Percentiles rank a stretch among this genome's conserved stretches.
Evolutionary conservation across 805 yeast genomes (phyloP).

Genomic region (Geotrichum ghanense): DNA sequence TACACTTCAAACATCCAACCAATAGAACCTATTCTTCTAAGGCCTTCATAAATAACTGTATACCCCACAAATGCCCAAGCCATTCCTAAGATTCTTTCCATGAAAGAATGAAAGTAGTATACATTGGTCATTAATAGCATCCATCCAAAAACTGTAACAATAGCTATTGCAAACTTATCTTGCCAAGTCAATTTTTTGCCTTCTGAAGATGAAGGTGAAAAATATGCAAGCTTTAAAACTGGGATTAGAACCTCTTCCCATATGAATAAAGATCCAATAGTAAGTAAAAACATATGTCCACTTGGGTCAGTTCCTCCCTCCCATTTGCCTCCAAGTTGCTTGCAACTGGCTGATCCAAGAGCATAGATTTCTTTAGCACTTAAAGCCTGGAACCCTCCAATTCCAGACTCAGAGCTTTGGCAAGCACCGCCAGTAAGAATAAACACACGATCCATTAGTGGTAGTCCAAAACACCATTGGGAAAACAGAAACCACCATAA

Average conservation of each 20-base stretch:
- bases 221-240: constrained; percentile 5
- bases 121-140: constrained; percentile 77
- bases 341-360: constrained; percentile 33
- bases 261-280: constrained; percentile 53
- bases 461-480: constrained; percentile 77
- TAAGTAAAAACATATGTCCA: constrained; percentile 79
- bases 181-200: too few relatives aligned
- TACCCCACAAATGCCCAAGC: constrained; percentile 47
- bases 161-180: constrained; percentile 24
- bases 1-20: too few relatives aligned
- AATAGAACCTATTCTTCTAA: too few relatives aligned
- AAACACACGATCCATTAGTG: constrained; percentile 82
- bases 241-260: constrained; percentile 45
- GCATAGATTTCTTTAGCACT: not conserved
- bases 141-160: constrained; percentile 61
- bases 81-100: constrained; percentile 66
- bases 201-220: too few relatives aligned
- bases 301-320: constrained; percentile 90
- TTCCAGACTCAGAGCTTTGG: constrained; percentile 10
- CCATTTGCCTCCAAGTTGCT: constrained; percentile 58
- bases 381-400: not conserved
- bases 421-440: constrained; percentile 77
- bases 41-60: constrained; percentile 34
- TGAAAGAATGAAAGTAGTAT: constrained; percentile 63
- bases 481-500: constrained; percentile 79